Evolutionary conservation across 495 filamentous ascomycete species (phyloP), one percentile per base, ranked within the genome.

Genomic region (Daldinia decipiens): DNA sequence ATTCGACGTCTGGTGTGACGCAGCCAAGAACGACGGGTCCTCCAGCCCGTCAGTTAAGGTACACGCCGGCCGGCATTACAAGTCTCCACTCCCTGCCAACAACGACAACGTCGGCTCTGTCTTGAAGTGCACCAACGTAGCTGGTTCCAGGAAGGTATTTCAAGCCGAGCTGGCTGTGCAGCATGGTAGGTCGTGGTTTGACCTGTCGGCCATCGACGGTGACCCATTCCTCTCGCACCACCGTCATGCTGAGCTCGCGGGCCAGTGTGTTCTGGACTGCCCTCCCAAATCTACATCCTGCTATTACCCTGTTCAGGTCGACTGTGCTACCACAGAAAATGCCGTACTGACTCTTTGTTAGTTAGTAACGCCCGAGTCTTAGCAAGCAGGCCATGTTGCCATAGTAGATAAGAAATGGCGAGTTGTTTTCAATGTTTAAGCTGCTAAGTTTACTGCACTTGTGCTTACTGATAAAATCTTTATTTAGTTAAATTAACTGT

Each of bases 1-100:
- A 0, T 76, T 76, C 27, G 9, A 39, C 4, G 52, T 71, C 9
- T 74, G 52, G 51, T 76, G 71, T 43, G 24, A 24, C 8, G 57
- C 56, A 0, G 74, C 74, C 0, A 71, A 73, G 45, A 76, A 76
- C 31, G 67, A 76, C 55, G 74, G 74, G 12, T 34, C 52, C 0
- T 71, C 54, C 2, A 29, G 59, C 11, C 57, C 67, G 4, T 6
- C 32, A 1, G 58, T 67, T 13, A 2, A 31, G 3, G 59, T 71
- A 1, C 2, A 53, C 17, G 17, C 6, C n/a, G 1, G 67, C 60
- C 19, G 29, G 39, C 6, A 8, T 0, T 74, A 71, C 27, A 6
- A 11, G 17, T 74, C 74, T 0, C 67, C 71, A 4, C 60, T 66
- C 13, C 60, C 38, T 8, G 71, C 74, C 0, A 1, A 66, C 31